Evolutionary conservation across 73 alveolate genomes (phyloP).

Genomic region (Symbiodinium natans): DNA sequence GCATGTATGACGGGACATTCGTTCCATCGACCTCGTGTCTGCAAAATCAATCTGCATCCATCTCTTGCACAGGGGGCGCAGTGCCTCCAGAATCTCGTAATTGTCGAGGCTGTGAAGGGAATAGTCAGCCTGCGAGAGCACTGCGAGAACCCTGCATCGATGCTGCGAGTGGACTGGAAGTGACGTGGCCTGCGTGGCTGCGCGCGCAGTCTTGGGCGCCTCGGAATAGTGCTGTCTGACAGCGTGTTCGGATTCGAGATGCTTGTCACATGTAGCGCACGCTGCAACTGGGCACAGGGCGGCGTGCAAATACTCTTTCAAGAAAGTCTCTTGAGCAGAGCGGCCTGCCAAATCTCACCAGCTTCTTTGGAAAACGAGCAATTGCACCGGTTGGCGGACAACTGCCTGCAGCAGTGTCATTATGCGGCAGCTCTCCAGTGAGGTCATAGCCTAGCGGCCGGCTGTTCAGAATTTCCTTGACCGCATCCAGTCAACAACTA

Average conservation of each 20-base stretch:
- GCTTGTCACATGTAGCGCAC: too few species aligned
- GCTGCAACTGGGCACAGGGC: background rate
- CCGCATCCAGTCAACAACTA: too few species aligned
- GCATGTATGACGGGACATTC: slow-evolving; percentile 6
- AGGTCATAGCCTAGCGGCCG: slow-evolving; percentile 38
- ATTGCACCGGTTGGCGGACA: too few species aligned
- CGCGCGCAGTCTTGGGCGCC: slow-evolving; percentile 77
- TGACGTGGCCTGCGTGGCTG: slow-evolving; percentile 49
- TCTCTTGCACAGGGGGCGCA: background rate
- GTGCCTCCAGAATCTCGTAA: slow-evolving; percentile 69
- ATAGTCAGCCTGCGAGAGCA: slow-evolving; percentile 32
- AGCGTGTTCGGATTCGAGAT: too few species aligned
- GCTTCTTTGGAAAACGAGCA: background rate
- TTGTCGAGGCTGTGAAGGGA: slow-evolving; percentile 73
- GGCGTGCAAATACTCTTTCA: slow-evolving; percentile 46
- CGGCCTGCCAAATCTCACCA: slow-evolving; percentile 9
- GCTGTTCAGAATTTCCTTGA: background rate
- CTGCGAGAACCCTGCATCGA: background rate
- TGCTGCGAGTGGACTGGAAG: too few species aligned
- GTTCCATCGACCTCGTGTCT: background rate
- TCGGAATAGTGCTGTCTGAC: too few species aligned
- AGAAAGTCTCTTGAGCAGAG: slow-evolving; percentile 61
- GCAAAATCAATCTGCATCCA: background rate
- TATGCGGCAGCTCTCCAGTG: slow-evolving; percentile 71
- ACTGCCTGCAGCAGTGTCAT: slow-evolving; percentile 61